These are phyloP conservation scores for Paecilomyces sp. DNA, from an alignment of 2,329 filamentous ascomycete species.

Conservation along the genomic window DNA sequence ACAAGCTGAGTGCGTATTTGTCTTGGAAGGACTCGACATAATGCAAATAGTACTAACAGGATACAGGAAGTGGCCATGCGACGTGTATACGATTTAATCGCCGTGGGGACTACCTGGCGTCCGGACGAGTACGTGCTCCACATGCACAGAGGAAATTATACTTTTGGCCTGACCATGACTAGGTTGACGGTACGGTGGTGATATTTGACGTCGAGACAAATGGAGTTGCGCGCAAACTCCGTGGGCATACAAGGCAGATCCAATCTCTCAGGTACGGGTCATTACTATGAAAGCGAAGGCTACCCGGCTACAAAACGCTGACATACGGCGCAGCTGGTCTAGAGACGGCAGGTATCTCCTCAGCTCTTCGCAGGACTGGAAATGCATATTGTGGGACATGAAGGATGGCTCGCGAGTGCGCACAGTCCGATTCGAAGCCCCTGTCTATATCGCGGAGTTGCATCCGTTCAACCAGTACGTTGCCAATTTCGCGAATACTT, in stretches of 20 bases:
- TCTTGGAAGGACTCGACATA: slow-evolving; percentile 35
- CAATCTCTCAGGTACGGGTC: slow-evolving; percentile 63
- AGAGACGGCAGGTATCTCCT: slow-evolving; percentile 83
- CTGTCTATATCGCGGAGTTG: slow-evolving; percentile 91
- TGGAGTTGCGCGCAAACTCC: slow-evolving; percentile 87
- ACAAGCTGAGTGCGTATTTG: slow-evolving; percentile 63
- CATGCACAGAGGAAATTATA: slow-evolving; percentile 3
- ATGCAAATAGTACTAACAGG: slow-evolving; percentile 8
- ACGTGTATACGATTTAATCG: slow-evolving; percentile 80
- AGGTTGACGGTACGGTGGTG: slow-evolving; percentile 82
- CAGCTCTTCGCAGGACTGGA: slow-evolving; percentile 92
- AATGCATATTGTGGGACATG: slow-evolving; percentile 92
- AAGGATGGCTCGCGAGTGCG: slow-evolving; percentile 64
- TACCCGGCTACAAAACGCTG: slow-evolving; percentile 2
- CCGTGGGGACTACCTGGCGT: slow-evolving; percentile 88
- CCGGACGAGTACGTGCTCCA: slow-evolving; percentile 60
- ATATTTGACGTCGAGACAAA: slow-evolving; percentile 98
- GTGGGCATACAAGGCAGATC: slow-evolving; percentile 88
- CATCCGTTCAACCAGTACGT: slow-evolving; percentile 81
- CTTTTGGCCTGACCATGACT: slow-evolving; percentile 11
- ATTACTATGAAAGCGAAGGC: not conserved
- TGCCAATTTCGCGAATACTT: not conserved
- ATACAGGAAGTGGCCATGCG: slow-evolving; percentile 53
- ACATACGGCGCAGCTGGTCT: slow-evolving; percentile 61
- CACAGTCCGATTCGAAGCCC: slow-evolving; percentile 83